Base-by-base conservation (phyloP, 306 rosid species). In the Citrullus amarus region DNA sequence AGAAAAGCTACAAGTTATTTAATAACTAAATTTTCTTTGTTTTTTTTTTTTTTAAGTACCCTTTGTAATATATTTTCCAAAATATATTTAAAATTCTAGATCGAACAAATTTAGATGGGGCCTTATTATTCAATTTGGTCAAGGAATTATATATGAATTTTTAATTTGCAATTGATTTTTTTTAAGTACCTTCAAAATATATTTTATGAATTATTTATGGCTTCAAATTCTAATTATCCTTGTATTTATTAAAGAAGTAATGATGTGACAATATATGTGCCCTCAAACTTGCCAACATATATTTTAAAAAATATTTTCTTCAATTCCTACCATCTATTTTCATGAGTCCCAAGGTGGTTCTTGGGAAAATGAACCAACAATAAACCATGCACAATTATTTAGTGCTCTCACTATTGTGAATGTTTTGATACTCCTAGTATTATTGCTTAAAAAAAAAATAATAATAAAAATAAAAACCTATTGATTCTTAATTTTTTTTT, bases 301-400 rank as follows among this genome's bases (percentile, higher is more conserved):
- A n/a, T 53, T 4, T 53, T 3, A 4, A 4, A n/a, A n/a, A 57
- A 15, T 67, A 22, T 2, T 3, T 67, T 39, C 9, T 18, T 30
- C 32, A 16, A 18, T 67, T 67, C 36, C 34, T 41, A 41, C 3
- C 11, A 10, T 68, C 0, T 68, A 68, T 68, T 68, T 67, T 68
- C 10, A 68, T 68, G 75, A 68, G 75, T 68, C 55, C 75, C 75
- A 68, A 68, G 2, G 75, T 36, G 25, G 30, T 68, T 68, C 55
- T n/a, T 69, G 75, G 75, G 75, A 69, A 69, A 43, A 69, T 43
- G 75, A 69, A 36, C 75, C 51, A 68, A 68, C 75, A 68, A 68
- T 68, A 3, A 68, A 68, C 54, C 32, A 68, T 41, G n/a, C 75
- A 68, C 54, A 68, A 68, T 68, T 68, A 68, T 68, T 68, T 41